Percentiles rank a stretch among this genome's conserved stretches.
Evolutionary conservation across 2,329 filamentous ascomycete species (phyloP).

Genomic region (Penicillium sp.): DNA sequence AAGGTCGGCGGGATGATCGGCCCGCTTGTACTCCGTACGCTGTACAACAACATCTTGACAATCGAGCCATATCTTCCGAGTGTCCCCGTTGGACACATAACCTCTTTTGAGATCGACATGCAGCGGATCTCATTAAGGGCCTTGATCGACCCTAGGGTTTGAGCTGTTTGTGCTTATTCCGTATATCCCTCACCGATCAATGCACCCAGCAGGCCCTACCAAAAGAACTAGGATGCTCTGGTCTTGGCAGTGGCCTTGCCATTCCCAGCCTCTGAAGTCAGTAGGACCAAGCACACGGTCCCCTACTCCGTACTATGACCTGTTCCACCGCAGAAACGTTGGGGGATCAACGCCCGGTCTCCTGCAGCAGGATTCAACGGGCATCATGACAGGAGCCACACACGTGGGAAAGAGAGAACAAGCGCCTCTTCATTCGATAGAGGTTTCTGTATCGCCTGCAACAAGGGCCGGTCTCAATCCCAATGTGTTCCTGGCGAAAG

Average conservation of each 20-base stretch:
- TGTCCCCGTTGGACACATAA: slow-evolving; percentile 28
- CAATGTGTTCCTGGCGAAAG: slow-evolving; percentile 23
- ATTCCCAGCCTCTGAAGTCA: background rate
- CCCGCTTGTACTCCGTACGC: slow-evolving; percentile 20
- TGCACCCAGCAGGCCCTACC: slow-evolving; percentile 17
- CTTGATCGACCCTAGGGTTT: slow-evolving; percentile 9
- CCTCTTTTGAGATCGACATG: slow-evolving; percentile 13
- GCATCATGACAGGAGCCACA: slow-evolving; percentile 11
- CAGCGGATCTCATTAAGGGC: slow-evolving; percentile 14
- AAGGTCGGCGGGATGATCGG: slow-evolving; percentile 21
- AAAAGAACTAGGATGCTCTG: slow-evolving; percentile 7
- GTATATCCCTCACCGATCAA: slow-evolving; percentile 16
- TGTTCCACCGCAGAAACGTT: slow-evolving; percentile 39
- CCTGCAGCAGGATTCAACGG: slow-evolving; percentile 31
- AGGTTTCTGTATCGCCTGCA: slow-evolving; percentile 5
- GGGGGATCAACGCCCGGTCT: slow-evolving; percentile 33
- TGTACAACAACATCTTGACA: slow-evolving; percentile 31
- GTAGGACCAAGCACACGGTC: background rate
- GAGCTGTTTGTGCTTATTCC: slow-evolving; percentile 23
- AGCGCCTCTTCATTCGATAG: background rate
- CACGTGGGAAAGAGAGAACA: slow-evolving; percentile 1
- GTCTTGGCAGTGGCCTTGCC: slow-evolving; percentile 3
- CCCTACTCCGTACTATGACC: slow-evolving; percentile 9
- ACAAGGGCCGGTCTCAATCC: slow-evolving; percentile 22
- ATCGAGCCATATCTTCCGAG: slow-evolving; percentile 33